Percentiles rank a stretch among this genome's conserved stretches.
phyloP scores from a whole-genome alignment of 257 asterid genomes.

The Solanum corneliomulleri region DNA sequence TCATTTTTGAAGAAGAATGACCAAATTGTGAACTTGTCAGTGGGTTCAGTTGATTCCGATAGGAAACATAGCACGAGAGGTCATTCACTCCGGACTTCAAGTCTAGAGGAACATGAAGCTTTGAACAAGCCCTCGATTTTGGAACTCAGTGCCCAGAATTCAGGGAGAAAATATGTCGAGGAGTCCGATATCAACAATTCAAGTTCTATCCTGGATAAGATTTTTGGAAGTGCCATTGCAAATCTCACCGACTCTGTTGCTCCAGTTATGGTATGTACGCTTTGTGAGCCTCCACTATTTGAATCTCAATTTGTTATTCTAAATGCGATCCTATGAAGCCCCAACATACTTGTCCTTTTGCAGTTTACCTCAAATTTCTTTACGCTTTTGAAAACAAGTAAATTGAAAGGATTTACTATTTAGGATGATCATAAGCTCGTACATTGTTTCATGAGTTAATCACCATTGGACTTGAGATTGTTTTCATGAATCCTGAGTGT shows the following conservation, averaged over 20 bases:
- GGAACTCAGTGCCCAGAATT: slow-evolving; percentile 19
- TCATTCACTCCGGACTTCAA: slow-evolving; percentile 16
- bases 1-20: slow-evolving; percentile 24
- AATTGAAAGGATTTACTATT: neutral
- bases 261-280: slow-evolving; percentile 29
- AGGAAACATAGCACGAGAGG: slow-evolving; percentile 28
- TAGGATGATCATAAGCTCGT: neutral
- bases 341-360: neutral
- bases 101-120: slow-evolving; percentile 22
- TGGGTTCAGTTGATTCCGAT: slow-evolving; percentile 20
- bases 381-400: neutral
- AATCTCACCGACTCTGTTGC: slow-evolving; percentile 20
- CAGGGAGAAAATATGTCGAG: slow-evolving; percentile 22
- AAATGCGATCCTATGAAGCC: neutral
- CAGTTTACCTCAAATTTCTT: neutral
- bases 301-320: neutral
- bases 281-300: neutral
- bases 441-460: neutral
- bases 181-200: slow-evolving; percentile 30
- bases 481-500: neutral
- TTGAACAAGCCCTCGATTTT: slow-evolving; percentile 20
- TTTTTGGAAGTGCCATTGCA: slow-evolving; percentile 46
- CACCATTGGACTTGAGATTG: neutral
- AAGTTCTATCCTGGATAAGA: slow-evolving; percentile 47
- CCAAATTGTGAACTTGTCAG: slow-evolving; percentile 14